phyloP scores from a whole-genome alignment of 331 rosid genomes.

The Erythrophleum ivorense region DNA sequence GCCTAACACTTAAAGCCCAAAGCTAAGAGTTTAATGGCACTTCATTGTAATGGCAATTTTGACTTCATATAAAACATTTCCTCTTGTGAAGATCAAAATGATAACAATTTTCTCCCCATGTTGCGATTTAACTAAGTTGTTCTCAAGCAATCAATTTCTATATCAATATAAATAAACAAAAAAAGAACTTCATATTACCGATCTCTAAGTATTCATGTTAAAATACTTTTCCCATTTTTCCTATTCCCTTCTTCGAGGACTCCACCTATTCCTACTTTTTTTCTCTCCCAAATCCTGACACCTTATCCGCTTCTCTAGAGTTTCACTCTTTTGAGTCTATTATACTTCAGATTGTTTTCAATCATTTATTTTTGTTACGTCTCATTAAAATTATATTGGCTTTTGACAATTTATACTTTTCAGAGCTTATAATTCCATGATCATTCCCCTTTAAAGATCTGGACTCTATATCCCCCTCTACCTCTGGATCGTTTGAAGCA shows the following conservation, averaged over 20 bases:
- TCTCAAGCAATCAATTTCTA: too few relatives aligned
- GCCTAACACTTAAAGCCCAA: background rate
- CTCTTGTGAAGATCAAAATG: too few relatives aligned
- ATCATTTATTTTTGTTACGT: background rate
- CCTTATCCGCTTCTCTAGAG: background rate
- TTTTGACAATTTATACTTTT: background rate
- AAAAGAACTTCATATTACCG: background rate
- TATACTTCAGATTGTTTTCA: background rate
- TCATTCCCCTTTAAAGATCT: background rate
- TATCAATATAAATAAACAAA: background rate
- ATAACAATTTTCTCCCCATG: too few relatives aligned
- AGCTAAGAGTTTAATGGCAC: background rate
- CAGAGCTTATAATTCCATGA: background rate
- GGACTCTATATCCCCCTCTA: background rate
- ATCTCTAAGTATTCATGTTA: background rate
- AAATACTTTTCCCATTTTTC: background rate
- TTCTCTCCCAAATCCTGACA: background rate
- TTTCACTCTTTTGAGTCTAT: background rate
- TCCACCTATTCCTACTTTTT: background rate
- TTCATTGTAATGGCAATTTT: too few relatives aligned
- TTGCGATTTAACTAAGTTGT: too few relatives aligned
- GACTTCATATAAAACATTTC: too few relatives aligned
- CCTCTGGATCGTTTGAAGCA: conserved; percentile 2
- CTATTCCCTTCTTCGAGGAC: background rate
- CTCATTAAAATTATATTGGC: background rate